Base-by-base conservation (phyloP, 176 grass and related monocot genomes). In the Cenchrus fungigraminus region DNA sequence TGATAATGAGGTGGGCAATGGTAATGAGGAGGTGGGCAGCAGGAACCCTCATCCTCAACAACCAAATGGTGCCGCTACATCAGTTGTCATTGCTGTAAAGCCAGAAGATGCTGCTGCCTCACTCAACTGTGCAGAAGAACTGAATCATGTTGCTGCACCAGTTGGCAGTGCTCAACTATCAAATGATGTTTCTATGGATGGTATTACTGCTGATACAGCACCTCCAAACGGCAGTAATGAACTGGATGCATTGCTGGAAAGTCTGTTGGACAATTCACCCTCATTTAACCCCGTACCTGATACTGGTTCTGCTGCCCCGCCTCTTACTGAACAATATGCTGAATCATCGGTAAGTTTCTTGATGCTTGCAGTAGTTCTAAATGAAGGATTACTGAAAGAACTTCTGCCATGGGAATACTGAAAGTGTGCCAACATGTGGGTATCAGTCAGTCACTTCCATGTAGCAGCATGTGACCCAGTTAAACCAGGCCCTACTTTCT, bases 301-400 rank as follows among this genome's bases (percentile, higher is more conserved):
- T 68, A 40, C 53, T 68, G 69, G 47, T 70, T 70, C 19, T 79
- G 63, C 68, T 64, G 32, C 46, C 31, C 34, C 50, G 16, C 56
- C 64, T 89, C 22, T 5, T 10, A 61, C 75, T 83, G 87, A 81
- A 78, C 83, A 78, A 70, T 78, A 45, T 72, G 56, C 16, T 90
- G 87, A 92, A 67, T 77, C 71, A 82, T 71, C 42, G 73, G 93
- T 98, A 89, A 82, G 85, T 86, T 82, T 43, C 80, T 40, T 71
- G 29, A 66, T 51, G 1, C 52, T 71, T 45, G 32, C 20, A 52
- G 16, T 67, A 55, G 40, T 82, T 78, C 2, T 52, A 2, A 47
- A 16, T 32, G 31, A 32, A 2, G 31, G 31, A 32, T 1, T 32
- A 32, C 31, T 32, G 31, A 32, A 32, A 32, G 31, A 32, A 32